Percentiles rank a stretch among this genome's conserved stretches.
phyloP scores from a whole-genome alignment of 805 yeast species.

The Hyphopichia homilentoma region DNA sequence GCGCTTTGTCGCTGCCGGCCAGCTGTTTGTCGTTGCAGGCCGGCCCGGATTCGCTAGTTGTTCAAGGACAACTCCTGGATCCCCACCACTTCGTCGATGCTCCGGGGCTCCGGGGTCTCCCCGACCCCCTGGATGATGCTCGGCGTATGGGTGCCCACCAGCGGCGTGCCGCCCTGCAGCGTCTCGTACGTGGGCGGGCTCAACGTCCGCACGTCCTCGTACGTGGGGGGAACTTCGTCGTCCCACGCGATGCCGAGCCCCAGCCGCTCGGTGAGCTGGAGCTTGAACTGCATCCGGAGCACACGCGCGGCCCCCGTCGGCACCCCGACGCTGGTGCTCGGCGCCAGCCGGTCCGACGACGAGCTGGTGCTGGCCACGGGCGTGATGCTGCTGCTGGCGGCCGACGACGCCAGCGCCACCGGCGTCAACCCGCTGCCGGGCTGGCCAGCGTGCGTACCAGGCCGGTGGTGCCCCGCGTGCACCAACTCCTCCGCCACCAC shows the following conservation, averaged over 20 bases:
- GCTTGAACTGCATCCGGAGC: conserved; percentile 86
- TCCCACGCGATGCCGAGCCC: conserved; percentile 98
- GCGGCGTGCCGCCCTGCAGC: conserved; percentile 7
- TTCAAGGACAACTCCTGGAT: conserved; percentile 29
- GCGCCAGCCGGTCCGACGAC: conserved; percentile 18
- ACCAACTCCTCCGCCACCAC: conserved; percentile 90
- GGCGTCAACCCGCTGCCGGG: conserved; percentile 26
- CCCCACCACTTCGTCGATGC: conserved; percentile 26
- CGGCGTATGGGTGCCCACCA: conserved; percentile 24
- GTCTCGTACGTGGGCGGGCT: conserved; percentile 85
- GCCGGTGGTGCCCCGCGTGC: conserved; percentile 21
- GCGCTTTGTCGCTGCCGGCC: too few species aligned
- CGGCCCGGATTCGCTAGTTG: too few species aligned
- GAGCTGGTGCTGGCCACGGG: conserved; percentile 15
- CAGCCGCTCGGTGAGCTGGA: conserved; percentile 81
- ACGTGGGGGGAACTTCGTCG: conserved; percentile 97
- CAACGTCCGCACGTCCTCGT: conserved; percentile 75
- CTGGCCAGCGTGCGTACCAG: conserved; percentile 3
- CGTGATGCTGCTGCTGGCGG: conserved; percentile 4
- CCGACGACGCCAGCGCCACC: conserved; percentile 17
- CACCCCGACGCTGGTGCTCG: conserved; percentile 45
- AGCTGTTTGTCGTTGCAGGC: too few species aligned
- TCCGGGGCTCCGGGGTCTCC: conserved; percentile 23
- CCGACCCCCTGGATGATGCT: conserved; percentile 43
- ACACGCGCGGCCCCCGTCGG: conserved; percentile 97